Base-by-base conservation (phyloP, 768 basidiomycete species). In the Podaxis sp. region DNA sequence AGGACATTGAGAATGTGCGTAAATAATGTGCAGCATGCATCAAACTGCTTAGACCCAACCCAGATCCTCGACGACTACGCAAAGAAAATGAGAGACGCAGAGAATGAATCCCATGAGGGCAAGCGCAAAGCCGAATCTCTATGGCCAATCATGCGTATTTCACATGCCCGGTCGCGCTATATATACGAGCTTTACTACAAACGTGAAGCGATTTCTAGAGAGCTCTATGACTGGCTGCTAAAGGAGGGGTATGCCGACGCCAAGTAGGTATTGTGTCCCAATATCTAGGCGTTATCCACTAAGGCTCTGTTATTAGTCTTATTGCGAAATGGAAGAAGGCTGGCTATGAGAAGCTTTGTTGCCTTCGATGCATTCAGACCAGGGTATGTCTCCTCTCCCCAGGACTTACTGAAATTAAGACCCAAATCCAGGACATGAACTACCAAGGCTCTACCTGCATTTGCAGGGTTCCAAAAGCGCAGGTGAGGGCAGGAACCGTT, bases 301-400 rank as follows among this genome's bases (percentile, higher is more conserved):
- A 23, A 25, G 11, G 11, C 21, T 25, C 9, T 48, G 18, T 5
- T n/a, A 9, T 18, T 23, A 98, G 95, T 70, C 76, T 98, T 70
- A 90, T 99, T 70, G 97, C 97, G 38, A 99, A 99, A 73, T 99
- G 97, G 97, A 98, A 98, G 80, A 99, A 98, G 76, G 79, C 88
- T 11, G 97, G 97, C 4, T 99, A 98, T 72, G 97, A 98, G 76
- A 99, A 98, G 72, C 79, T 99, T 5, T 99, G 97, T 72, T 99
- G 97, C 70, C 76, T 98, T 55, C 81, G 97, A 48, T 99, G 97
- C 73, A 98, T 99, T 59, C 96, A 98, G 75, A 95, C 94, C 3
- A 85, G 85, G 76, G 94, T 90, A 65, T 53, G 65, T 63, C 58
- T 62, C 35, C 25, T 61, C 14, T 27, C 46, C 62, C 18, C 53